These are phyloP conservation scores for Penicillium daleae DNA, from an alignment of 495 filamentous ascomycete species.

Conservation along the genomic window DNA sequence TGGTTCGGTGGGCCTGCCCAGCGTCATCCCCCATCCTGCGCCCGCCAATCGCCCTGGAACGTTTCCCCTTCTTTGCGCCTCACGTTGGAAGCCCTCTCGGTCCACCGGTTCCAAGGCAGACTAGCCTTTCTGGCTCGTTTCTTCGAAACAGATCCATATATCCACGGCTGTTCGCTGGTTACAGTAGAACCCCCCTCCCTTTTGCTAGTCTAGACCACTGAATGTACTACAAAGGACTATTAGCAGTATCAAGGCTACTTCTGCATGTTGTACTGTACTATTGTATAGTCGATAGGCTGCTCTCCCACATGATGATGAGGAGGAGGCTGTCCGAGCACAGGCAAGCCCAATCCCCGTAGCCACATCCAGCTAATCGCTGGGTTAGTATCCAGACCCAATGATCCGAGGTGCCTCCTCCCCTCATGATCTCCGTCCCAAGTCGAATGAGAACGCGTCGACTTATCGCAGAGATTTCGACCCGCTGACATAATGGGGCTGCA, in stretches of 20 bases:
- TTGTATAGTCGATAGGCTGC: too few relatives aligned
- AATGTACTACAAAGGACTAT: too few relatives aligned
- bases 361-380: not conserved
- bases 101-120: not conserved
- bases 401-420: slow-evolving; percentile 14
- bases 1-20: slow-evolving; percentile 52
- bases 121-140: not conserved
- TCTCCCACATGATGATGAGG: not conserved
- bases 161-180: not conserved
- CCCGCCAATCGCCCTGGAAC: slow-evolving; percentile 44
- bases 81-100: slow-evolving; percentile 3
- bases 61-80: slow-evolving; percentile 25
- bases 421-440: slow-evolving; percentile 27
- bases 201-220: not conserved
- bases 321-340: slow-evolving; percentile 3
- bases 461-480: slow-evolving; percentile 35
- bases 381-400: not conserved
- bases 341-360: not conserved
- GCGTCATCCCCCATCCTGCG: slow-evolving; percentile 49
- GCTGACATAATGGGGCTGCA: slow-evolving; percentile 28
- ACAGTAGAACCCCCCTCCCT: not conserved
- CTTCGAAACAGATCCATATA: not conserved
- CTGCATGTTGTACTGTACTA: not conserved
- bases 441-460: slow-evolving; percentile 35
- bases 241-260: too few relatives aligned